These are phyloP conservation scores for Magnolia changhungtana DNA, from an alignment of 164 flowering plant genomes.

Conservation along the genomic window DNA sequence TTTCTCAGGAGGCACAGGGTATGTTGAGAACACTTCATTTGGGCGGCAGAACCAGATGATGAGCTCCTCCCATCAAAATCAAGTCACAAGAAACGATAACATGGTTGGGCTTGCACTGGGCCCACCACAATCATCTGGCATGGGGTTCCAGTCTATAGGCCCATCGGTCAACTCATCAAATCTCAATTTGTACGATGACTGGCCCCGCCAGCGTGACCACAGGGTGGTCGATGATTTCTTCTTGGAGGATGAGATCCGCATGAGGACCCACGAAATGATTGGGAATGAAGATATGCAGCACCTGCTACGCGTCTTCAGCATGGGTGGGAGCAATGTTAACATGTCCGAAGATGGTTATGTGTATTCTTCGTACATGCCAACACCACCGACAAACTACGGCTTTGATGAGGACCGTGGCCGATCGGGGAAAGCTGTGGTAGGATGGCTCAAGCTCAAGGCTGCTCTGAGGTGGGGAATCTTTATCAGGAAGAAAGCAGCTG, in stretches of 20 bases:
- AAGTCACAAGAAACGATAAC: slow-evolving; percentile 36
- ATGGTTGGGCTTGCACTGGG: slow-evolving; percentile 45
- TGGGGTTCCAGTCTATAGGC: slow-evolving; percentile 45
- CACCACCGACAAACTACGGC: slow-evolving; percentile 36
- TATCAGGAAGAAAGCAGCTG: slow-evolving; percentile 87
- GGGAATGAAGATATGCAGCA: slow-evolving; percentile 97
- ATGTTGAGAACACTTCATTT: slow-evolving; percentile 37
- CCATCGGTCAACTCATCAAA: slow-evolving; percentile 34
- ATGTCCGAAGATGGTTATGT: slow-evolving; percentile 38
- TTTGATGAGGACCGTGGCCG: slow-evolving; percentile 54
- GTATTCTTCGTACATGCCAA: slow-evolving; percentile 41
- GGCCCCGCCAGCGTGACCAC: slow-evolving; percentile 44
- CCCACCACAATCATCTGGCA: slow-evolving; percentile 44
- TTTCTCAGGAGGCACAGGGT: slow-evolving; percentile 25
- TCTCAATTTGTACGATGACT: slow-evolving; percentile 56
- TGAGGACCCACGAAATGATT: slow-evolving; percentile 91
- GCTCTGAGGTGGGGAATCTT: slow-evolving; percentile 98
- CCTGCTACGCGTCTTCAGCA: slow-evolving; percentile 71
- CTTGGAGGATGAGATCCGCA: slow-evolving; percentile 85
- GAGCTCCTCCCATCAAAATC: slow-evolving; percentile 36
- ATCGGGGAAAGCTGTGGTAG: slow-evolving; percentile 92
- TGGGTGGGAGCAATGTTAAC: slow-evolving; percentile 48
- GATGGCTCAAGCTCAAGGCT: slow-evolving; percentile 98
- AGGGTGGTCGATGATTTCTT: slow-evolving; percentile 58
- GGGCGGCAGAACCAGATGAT: slow-evolving; percentile 39